Evolutionary conservation across 495 filamentous ascomycete species (phyloP).

Genomic region (Hyaloscypha finlandica): DNA sequence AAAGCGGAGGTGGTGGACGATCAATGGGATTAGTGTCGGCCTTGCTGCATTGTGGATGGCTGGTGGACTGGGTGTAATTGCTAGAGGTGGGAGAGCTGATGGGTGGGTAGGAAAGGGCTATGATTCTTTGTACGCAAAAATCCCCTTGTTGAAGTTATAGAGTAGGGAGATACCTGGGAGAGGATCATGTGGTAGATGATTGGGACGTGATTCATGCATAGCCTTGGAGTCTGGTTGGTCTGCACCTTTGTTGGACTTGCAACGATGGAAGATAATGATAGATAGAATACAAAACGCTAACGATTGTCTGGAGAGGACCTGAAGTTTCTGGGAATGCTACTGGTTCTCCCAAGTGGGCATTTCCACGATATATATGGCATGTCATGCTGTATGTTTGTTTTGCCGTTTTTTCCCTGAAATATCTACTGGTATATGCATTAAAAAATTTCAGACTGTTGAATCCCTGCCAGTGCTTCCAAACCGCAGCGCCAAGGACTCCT

Average conservation of each 20-base stretch:
- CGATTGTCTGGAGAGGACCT: no score
- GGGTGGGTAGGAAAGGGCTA: conserved; percentile 83
- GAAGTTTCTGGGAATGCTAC: no score
- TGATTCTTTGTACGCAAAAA: conserved; percentile 55
- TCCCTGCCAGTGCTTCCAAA: no score
- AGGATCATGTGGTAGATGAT: not conserved
- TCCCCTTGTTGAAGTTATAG: conserved; percentile 33
- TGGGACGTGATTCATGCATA: conserved; percentile 11
- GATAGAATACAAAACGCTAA: not conserved
- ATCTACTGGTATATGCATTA: no score
- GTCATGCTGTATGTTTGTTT: no score
- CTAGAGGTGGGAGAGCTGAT: conserved; percentile 63
- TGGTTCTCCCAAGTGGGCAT: no score
- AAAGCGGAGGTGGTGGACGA: conserved; percentile 65
- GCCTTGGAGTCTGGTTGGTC: conserved; percentile 15
- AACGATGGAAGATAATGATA: not conserved
- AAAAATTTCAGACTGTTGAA: no score
- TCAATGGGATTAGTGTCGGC: conserved; percentile 62
- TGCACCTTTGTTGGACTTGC: not conserved
- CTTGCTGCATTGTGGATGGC: conserved; percentile 73
- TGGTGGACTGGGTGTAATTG: conserved; percentile 77
- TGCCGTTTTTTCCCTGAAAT: no score
- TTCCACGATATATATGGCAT: no score
- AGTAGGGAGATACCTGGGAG: not conserved
- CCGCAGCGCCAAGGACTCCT: no score